A percentile compares a stretch with the other conserved stretches of the same genome.
Conservation (phyloP, 2,329 filamentous ascomycete genomes). For the Teratosphaeria nubilosa region DNA sequence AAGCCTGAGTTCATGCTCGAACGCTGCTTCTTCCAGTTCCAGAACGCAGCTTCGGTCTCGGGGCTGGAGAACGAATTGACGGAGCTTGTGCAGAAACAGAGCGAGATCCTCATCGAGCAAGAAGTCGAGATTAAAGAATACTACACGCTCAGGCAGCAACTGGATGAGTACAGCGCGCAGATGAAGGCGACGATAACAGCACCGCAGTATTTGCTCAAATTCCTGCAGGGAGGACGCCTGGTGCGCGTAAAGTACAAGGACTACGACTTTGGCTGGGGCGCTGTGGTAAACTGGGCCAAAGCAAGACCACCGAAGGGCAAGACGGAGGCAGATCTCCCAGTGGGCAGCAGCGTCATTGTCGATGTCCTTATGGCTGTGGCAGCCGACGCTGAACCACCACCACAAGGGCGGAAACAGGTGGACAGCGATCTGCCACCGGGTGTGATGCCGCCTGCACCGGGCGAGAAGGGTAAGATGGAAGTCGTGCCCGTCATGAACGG, state of each 20-base stretch:
- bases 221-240: slow-evolving; percentile 76
- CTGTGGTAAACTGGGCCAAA: slow-evolving; percentile 68
- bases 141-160: slow-evolving; percentile 76
- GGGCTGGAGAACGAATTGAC: slow-evolving; percentile 73
- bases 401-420: slow-evolving; percentile 16
- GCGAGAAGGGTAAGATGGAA: slow-evolving; percentile 62
- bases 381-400: slow-evolving; percentile 41
- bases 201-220: slow-evolving; percentile 74
- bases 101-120: slow-evolving; percentile 67
- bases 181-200: slow-evolving; percentile 89
- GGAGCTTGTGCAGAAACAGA: slow-evolving; percentile 64
- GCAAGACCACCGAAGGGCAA: slow-evolving; percentile 49
- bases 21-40: slow-evolving; percentile 95
- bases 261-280: slow-evolving; percentile 88
- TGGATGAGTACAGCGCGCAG: slow-evolving; percentile 74
- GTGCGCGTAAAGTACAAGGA: slow-evolving; percentile 74
- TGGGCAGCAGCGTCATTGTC: slow-evolving; percentile 70
- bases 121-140: slow-evolving; percentile 89
- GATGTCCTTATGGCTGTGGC: slow-evolving; percentile 67
- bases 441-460: slow-evolving; percentile 49
- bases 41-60: slow-evolving; percentile 82
- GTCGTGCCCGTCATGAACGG: slow-evolving; percentile 78
- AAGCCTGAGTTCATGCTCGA: slow-evolving; percentile 99
- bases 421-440: slow-evolving; percentile 52
- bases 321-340: slow-evolving; percentile 54